Base-by-base conservation (phyloP, 768 basidiomycete species). In the Boletus sensibilis region DNA sequence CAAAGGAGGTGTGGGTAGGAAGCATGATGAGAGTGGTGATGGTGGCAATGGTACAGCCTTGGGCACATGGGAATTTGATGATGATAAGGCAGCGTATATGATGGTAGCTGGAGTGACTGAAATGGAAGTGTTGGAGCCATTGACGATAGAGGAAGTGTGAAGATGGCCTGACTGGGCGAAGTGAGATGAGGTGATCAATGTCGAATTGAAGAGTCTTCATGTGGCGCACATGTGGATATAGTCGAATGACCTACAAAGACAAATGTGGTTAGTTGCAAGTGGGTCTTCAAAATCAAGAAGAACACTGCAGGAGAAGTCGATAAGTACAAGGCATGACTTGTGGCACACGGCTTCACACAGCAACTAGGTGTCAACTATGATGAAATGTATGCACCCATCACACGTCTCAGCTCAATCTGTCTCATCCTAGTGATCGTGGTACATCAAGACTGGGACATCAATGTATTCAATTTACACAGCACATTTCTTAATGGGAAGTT, bases 191-290 rank as follows among this genome's bases (percentile, higher is more conserved):
- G 38, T 6, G 1, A 43, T 43, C 2, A 27, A 10, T 4, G 25
- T 14, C 0, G 9, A 43, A 3, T 6, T 40, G 6, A 13, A 21
- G 2, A 21, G 39, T 7, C 39, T 40, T 1, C 2, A n/a, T 4
- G 11, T 29, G 0, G 29, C 31, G 14, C 12, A 46, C 6, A 46
- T 13, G 2, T 46, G 45, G 11, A 46, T 14, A 11, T 44, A 0
- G 16, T 27, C 1, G 5, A 27, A 5, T 4, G 2, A 1, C n/a
- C n/a, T 0, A 39, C 11, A 10, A 0, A 5, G 11, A 39, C 38
- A 9, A 39, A 39, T 1, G 5, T 42, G 2, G 3, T 41, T 0
- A 14, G 7, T 12, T 41, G 40, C 40, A 23, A 42, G 12, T 42
- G 41, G 41, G 41, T 42, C 21, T 42, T 42, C 21, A 42, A 42